Evolutionary conservation across 2,329 filamentous ascomycete genomes (phyloP).

Genomic region (Periglandula ipomoeae): DNA sequence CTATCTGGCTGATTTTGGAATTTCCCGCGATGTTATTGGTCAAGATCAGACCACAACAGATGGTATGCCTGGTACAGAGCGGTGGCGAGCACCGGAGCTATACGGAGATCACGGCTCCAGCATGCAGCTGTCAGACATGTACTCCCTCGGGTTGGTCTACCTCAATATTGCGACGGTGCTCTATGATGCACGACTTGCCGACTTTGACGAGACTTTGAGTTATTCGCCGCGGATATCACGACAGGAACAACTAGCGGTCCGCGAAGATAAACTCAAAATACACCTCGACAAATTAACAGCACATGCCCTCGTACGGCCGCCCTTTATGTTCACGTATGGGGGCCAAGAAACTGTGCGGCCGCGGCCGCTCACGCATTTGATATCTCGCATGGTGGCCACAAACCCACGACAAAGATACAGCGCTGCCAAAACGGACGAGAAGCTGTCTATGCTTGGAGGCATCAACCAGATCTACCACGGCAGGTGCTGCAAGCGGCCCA

Average conservation of each 20-base stretch:
- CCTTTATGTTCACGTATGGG: conserved; percentile 27
- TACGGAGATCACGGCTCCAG: conserved; percentile 27
- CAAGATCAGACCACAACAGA: conserved; percentile 36
- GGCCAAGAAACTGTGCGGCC: conserved; percentile 30
- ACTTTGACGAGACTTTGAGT: conserved; percentile 30
- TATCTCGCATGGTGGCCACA: conserved; percentile 24
- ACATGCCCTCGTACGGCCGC: conserved; percentile 25
- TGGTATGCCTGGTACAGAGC: conserved; percentile 30
- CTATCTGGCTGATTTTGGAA: conserved; percentile 40
- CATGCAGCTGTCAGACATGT: conserved; percentile 39
- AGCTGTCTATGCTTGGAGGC: conserved; percentile 35
- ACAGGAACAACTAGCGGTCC: conserved; percentile 21
- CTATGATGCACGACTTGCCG: conserved; percentile 28
- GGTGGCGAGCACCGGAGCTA: conserved; percentile 37
- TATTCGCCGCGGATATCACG: conserved; percentile 18
- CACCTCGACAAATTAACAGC: conserved; percentile 25
- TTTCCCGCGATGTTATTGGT: conserved; percentile 36
- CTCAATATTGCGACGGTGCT: conserved; percentile 35
- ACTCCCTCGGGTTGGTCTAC: conserved; percentile 37
- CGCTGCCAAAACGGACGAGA: conserved; percentile 28
- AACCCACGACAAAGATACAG: conserved; percentile 23
- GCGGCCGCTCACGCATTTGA: conserved; percentile 30
- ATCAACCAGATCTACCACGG: conserved; percentile 39
- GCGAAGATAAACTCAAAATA: conserved; percentile 25
- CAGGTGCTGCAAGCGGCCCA: conserved; percentile 32